These are phyloP conservation scores for Coelastrella sp. DNA, from an alignment of 139 green algal species.

Conservation along the genomic window DNA sequence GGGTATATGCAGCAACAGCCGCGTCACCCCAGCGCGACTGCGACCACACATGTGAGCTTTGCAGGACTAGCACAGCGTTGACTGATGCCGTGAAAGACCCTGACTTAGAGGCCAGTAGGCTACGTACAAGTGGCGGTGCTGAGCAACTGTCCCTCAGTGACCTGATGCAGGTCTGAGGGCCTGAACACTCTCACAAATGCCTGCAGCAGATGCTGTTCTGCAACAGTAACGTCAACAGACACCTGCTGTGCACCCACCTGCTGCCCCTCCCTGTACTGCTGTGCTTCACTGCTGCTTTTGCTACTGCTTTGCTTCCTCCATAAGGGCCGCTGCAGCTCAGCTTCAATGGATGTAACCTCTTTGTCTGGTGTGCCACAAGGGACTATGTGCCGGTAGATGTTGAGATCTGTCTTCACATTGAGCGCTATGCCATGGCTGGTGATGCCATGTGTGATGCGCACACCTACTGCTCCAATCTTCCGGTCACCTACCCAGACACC, in stretches of 20 bases:
- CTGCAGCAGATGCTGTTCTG: background rate
- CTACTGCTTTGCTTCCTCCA: background rate
- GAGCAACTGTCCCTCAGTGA: background rate
- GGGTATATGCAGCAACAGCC: too few species aligned
- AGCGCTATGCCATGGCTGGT: slow-evolving; percentile 90
- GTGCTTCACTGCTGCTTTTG: background rate
- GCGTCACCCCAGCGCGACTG: too few species aligned
- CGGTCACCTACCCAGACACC: slow-evolving; percentile 91
- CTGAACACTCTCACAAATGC: background rate
- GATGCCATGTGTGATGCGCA: slow-evolving; percentile 88
- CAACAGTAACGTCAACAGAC: background rate
- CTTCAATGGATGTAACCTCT: slow-evolving; percentile 54
- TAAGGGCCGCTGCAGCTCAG: slow-evolving; percentile 37
- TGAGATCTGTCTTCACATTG: slow-evolving; percentile 86
- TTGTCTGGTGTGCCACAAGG: slow-evolving; percentile 79
- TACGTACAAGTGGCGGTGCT: too few species aligned
- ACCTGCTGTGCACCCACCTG: background rate
- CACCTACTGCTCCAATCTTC: slow-evolving; percentile 94
- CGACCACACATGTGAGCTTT: too few species aligned
- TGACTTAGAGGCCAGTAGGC: too few species aligned
- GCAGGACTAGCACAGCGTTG: background rate
- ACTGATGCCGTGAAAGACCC: background rate
- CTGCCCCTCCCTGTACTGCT: too few species aligned
- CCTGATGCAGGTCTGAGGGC: background rate
- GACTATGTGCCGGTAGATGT: slow-evolving; percentile 82